Evolutionary conservation across 2,329 filamentous ascomycete species (phyloP), one percentile per base, ranked within the genome.

Genomic region (Hypoxylon sp.): DNA sequence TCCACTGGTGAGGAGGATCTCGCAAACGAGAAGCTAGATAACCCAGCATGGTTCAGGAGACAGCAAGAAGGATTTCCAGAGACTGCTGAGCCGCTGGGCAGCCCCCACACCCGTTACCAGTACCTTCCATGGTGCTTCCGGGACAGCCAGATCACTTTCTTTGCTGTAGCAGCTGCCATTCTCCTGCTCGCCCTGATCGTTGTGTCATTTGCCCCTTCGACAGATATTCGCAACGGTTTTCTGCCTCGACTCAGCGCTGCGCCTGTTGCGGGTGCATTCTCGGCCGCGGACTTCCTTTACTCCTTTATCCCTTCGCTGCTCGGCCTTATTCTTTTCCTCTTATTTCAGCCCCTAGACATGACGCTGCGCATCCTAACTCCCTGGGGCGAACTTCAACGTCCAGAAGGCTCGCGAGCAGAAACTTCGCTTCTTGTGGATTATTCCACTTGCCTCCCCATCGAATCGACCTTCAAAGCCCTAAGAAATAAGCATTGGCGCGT

Each of bases 231-330:
- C 38, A 78, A 84, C 6, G 94, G 94, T 7, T 98, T 97, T 78
- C 78, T 85, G 5, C 93, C 94, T 2, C 82, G 85, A 5, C 82
- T 97, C 0, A 81, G 84, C 9, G 89, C 90, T 0, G 82, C 83
- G 2, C 88, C 93, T 0, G 82, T 86, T 2, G 74, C 80, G 0
- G 83, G 82, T 25, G 92, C 91, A 17, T 98, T 97, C 79, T 97
- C 93, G 1, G 84, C 92, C 0, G 93, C 93, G 53, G 93, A 97
- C 79, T 98, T 98, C 80, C 81, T 97, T 55, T 98, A 94, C 82
- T 89, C 87, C 67, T 93, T 94, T 79, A 61, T 94, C 21, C 92
- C 92, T 0, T 87, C 90, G 2, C 72, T 91, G 0, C 76, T 94
- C 28, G 92, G 90, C 3, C 87, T 90, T 74, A 71, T 91, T 14